Conservation (phyloP, 2,329 filamentous ascomycete species). For the Xylariaceae sp. region DNA sequence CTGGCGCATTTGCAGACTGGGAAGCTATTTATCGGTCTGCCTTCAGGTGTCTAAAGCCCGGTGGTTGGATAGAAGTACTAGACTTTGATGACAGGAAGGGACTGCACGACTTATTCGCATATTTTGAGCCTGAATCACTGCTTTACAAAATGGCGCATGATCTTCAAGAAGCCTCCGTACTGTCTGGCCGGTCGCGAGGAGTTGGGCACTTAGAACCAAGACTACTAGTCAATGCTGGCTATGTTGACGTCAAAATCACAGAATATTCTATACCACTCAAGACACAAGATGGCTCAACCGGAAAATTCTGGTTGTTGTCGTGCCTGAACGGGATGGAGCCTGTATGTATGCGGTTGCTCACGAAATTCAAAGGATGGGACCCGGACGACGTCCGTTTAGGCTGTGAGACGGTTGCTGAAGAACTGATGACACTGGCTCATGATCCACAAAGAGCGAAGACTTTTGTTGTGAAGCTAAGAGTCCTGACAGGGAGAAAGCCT, state of each 20-base stretch:
- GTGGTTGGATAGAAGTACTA: constrained; percentile 63
- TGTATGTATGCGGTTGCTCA: constrained; percentile 56
- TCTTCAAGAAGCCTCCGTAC: constrained; percentile 50
- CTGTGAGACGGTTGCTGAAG: constrained; percentile 55
- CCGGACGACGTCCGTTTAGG: constrained; percentile 54
- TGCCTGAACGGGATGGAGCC: constrained; percentile 60
- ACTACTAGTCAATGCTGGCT: constrained; percentile 55
- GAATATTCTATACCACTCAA: constrained; percentile 58
- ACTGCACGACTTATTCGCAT: constrained; percentile 45
- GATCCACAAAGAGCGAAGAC: constrained; percentile 51
- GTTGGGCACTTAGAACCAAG: constrained; percentile 54
- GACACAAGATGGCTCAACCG: constrained; percentile 52
- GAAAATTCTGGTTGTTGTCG: constrained; percentile 61
- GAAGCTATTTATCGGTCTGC: constrained; percentile 59
- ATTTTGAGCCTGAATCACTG: constrained; percentile 54
- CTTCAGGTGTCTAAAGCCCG: constrained; percentile 60
- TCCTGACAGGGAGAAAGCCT: constrained; percentile 60
- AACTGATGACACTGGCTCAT: constrained; percentile 57
- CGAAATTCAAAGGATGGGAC: constrained; percentile 60
- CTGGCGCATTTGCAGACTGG: constrained; percentile 65
- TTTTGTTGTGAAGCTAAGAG: constrained; percentile 55
- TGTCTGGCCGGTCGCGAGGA: constrained; percentile 54
- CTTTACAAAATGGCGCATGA: constrained; percentile 52
- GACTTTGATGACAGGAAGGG: constrained; percentile 59
- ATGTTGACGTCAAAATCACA: constrained; percentile 56